Conservation (phyloP, 495 filamentous ascomycete genomes). For the Penicillium goetzii region DNA sequence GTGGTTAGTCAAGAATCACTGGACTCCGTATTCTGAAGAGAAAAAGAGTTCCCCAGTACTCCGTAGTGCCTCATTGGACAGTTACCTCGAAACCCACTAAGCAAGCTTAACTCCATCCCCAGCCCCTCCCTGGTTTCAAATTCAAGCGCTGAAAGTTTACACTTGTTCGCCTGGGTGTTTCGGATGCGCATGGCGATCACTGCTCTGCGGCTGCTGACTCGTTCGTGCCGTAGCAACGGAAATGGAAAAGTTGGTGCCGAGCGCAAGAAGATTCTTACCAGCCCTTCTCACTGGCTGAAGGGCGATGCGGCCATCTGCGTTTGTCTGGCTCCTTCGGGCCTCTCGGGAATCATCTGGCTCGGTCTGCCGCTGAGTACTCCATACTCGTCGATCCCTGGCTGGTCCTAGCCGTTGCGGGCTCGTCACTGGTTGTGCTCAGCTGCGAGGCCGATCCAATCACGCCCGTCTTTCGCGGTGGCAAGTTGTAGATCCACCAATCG, state of each 20-base stretch:
- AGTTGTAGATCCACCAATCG: slow-evolving; percentile 7
- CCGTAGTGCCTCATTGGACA: not conserved
- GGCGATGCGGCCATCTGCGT: not conserved
- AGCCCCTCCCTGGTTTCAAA: not conserved
- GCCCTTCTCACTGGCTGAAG: slow-evolving; percentile 1
- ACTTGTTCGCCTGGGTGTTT: slow-evolving; percentile 25
- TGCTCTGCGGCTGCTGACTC: slow-evolving; percentile 22
- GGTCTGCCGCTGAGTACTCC: not conserved
- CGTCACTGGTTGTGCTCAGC: slow-evolving; percentile 29
- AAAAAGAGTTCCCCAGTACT: not conserved
- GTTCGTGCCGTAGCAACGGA: slow-evolving; percentile 14
- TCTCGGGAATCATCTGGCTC: slow-evolving; percentile 7
- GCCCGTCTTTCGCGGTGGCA: slow-evolving; percentile 7
- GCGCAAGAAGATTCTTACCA: not conserved
- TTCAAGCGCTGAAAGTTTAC: slow-evolving; percentile 13
- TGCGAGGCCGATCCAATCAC: slow-evolving; percentile 13
- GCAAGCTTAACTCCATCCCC: slow-evolving; percentile 3
- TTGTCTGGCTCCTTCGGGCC: slow-evolving; percentile 1
- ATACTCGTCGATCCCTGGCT: slow-evolving; percentile 12
- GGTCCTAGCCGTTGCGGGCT: not conserved
- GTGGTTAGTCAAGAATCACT: not conserved
- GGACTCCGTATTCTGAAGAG: not conserved
- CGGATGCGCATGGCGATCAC: slow-evolving; percentile 23
- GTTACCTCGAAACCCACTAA: not conserved
- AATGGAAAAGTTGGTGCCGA: slow-evolving; percentile 14